These are phyloP conservation scores for Gaertneriomyces semiglobifer DNA, from an alignment of 192 early-diverging fungal genomes.

Conservation along the genomic window DNA sequence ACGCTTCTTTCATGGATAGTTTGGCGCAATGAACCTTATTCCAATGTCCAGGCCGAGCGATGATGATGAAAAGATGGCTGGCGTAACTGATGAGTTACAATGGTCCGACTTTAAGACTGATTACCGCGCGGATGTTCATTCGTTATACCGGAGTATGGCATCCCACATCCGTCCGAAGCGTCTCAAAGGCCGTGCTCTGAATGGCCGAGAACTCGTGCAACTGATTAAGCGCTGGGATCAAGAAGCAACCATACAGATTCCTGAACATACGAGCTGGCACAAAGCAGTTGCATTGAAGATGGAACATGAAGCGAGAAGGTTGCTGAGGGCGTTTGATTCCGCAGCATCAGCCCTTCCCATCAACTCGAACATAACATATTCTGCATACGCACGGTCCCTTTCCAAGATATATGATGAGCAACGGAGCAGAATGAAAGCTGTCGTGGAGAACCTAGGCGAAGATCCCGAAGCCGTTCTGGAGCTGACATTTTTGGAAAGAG, in stretches of 20 bases:
- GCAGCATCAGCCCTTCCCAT: constrained; percentile 1
- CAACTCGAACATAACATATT: background rate
- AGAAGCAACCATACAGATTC: constrained; percentile 20
- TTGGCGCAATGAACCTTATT: constrained; percentile 9
- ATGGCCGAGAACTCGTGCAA: constrained; percentile 13
- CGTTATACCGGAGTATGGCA: background rate
- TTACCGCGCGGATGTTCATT: constrained; percentile 12
- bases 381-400: constrained; percentile 2
- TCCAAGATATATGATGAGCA: background rate
- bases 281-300: constrained; percentile 23
- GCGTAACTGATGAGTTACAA: background rate
- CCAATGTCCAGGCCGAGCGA: constrained; percentile 24
- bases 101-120: constrained; percentile 13
- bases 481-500: constrained; percentile 12
- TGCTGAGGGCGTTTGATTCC: constrained; percentile 9
- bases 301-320: constrained; percentile 17
- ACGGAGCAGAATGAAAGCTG: constrained; percentile 2
- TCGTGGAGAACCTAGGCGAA: constrained; percentile 15
- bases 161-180: constrained; percentile 6
- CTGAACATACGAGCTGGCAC: constrained; percentile 28
- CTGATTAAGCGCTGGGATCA: constrained; percentile 14
- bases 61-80: constrained; percentile 26
- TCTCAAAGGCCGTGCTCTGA: constrained; percentile 15
- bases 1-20: background rate
- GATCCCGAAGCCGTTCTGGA: constrained; percentile 12